Percentiles rank a stretch among this genome's conserved stretches.
These are phyloP conservation scores for Leccinum solheimii DNA, from an alignment of 1,284 basidiomycete species.

Conservation along the genomic window DNA sequence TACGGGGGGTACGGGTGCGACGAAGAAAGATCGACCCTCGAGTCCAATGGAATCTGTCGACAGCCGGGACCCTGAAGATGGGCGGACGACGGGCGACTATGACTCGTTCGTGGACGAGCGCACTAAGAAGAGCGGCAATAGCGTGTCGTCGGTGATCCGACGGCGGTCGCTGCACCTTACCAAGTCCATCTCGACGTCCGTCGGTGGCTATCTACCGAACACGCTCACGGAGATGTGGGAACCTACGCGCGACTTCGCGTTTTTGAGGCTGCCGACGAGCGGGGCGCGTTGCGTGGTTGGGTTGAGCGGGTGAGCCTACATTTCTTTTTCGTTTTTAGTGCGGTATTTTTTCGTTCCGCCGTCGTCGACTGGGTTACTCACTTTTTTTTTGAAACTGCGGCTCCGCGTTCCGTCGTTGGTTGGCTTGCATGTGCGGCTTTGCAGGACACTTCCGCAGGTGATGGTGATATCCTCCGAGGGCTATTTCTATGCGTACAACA, in stretches of 20 bases:
- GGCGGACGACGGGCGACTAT: constrained; percentile 59
- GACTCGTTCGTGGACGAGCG: constrained; percentile 69
- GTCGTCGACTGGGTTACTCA: background rate
- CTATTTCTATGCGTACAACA: constrained; percentile 93
- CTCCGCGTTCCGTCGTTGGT: background rate
- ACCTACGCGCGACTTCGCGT: constrained; percentile 93
- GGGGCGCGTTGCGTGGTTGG: constrained; percentile 85
- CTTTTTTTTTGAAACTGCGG: background rate
- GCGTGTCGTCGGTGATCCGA: constrained; percentile 65
- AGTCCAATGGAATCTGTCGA: constrained; percentile 69
- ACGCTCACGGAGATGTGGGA: constrained; percentile 97
- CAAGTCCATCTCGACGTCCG: constrained; percentile 76
- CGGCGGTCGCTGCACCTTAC: constrained; percentile 77
- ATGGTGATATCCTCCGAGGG: constrained; percentile 98
- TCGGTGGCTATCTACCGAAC: constrained; percentile 90
- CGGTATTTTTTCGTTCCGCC: background rate
- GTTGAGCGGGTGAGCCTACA: constrained; percentile 69
- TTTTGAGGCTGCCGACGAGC: constrained; percentile 80
- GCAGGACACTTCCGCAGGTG: constrained; percentile 89
- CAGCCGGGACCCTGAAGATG: constrained; percentile 56
- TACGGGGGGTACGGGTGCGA: background rate
- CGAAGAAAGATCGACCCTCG: constrained; percentile 36
- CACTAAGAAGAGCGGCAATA: constrained; percentile 45
- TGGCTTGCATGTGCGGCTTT: background rate
- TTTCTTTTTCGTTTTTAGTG: constrained; percentile 16